Evolutionary conservation across 345 rosid species (phyloP).

Genomic region (Atalantia buxifolia): DNA sequence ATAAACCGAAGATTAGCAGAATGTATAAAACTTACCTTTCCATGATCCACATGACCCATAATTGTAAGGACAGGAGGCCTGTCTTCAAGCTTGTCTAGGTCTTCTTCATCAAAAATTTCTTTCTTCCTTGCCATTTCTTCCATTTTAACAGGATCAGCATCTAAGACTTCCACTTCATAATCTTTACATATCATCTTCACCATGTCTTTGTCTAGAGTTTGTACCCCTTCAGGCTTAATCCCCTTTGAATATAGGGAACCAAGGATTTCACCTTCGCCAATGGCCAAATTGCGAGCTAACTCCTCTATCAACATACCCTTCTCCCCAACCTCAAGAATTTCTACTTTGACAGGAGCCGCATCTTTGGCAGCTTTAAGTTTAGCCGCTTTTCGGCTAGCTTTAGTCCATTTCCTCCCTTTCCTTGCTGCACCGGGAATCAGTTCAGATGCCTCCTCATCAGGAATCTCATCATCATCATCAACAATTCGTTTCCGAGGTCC

Average conservation of each 20-base stretch:
- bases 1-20: not conserved
- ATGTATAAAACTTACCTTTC: slow-evolving; percentile 55
- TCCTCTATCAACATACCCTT: slow-evolving; percentile 89
- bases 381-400: slow-evolving; percentile 94
- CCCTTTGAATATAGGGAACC: slow-evolving; percentile 85
- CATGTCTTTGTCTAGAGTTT: slow-evolving; percentile 83
- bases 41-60: slow-evolving; percentile 99
- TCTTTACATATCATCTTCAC: slow-evolving; percentile 93
- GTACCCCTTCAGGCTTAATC: slow-evolving; percentile 95
- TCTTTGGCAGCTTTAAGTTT: slow-evolving; percentile 87
- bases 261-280: slow-evolving; percentile 86
- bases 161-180: slow-evolving; percentile 84
- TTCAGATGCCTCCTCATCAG: slow-evolving; percentile 75
- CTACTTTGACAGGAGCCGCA: slow-evolving; percentile 95
- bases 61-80: slow-evolving; percentile 99
- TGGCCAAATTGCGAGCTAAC: slow-evolving; percentile 76
- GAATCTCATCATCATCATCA: slow-evolving; percentile 46
- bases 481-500: slow-evolving; percentile 55
- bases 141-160: slow-evolving; percentile 64
- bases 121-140: slow-evolving; percentile 92
- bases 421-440: slow-evolving; percentile 67
- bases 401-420: slow-evolving; percentile 98
- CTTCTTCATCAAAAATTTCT: slow-evolving; percentile 81
- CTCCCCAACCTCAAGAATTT: slow-evolving; percentile 88
- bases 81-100: slow-evolving; percentile 79